These are phyloP conservation scores for Mycogone perniciosa DNA, from an alignment of 2,329 filamentous ascomycete genomes.

Conservation along the genomic window DNA sequence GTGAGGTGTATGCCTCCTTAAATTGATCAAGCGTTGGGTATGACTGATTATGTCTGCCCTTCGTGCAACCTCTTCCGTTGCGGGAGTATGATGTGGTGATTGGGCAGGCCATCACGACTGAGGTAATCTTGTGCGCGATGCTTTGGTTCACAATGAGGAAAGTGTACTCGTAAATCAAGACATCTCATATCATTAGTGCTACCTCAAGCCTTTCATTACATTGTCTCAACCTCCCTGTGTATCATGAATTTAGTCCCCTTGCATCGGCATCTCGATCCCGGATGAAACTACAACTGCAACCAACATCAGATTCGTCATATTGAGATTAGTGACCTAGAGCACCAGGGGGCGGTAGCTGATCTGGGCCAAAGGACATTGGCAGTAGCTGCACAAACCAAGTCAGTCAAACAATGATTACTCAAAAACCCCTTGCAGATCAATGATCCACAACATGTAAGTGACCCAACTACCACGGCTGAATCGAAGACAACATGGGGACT, in stretches of 20 bases:
- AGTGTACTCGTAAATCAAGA: too few species aligned
- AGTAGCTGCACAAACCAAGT: slow-evolving; percentile 44
- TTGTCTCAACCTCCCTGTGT: too few species aligned
- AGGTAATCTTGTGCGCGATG: too few species aligned
- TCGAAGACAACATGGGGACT: slow-evolving; percentile 17
- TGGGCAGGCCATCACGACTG: too few species aligned
- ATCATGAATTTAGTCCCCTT: background rate
- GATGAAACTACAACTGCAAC: background rate
- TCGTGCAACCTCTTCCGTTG: too few species aligned
- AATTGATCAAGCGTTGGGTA: too few species aligned
- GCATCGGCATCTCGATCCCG: background rate
- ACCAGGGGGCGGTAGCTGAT: slow-evolving; percentile 42
- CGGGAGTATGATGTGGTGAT: too few species aligned
- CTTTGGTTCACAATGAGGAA: too few species aligned
- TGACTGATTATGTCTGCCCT: too few species aligned
- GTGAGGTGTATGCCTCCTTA: too few species aligned
- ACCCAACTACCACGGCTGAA: background rate
- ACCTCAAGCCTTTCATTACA: too few species aligned
- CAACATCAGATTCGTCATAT: background rate
- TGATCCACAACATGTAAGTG: background rate
- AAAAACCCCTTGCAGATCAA: background rate
- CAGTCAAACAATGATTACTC: slow-evolving; percentile 8
- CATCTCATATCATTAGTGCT: too few species aligned
- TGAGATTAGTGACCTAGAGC: slow-evolving; percentile 1
- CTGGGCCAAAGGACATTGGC: slow-evolving; percentile 62